Evolutionary conservation across 2,329 filamentous ascomycete genomes (phyloP).

Genomic region (Alternaria novae-zelandiae): DNA sequence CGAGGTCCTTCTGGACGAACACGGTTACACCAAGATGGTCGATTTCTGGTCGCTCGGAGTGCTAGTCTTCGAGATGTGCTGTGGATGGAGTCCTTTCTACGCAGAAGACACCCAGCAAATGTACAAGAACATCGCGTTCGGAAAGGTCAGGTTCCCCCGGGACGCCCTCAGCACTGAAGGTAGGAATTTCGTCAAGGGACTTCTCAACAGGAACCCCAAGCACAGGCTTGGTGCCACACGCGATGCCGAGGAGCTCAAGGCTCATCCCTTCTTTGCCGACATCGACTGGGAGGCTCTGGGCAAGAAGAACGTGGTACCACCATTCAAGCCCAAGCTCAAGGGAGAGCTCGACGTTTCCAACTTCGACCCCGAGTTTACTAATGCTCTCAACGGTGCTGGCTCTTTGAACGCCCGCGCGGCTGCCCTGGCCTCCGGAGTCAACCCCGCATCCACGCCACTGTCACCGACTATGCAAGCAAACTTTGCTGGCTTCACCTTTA

Average conservation of each 20-base stretch:
- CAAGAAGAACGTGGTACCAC: slow-evolving; percentile 91
- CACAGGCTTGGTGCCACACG: slow-evolving; percentile 89
- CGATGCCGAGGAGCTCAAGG: slow-evolving; percentile 93
- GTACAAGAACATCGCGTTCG: slow-evolving; percentile 99
- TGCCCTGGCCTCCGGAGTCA: slow-evolving; percentile 78
- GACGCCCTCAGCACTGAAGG: slow-evolving; percentile 95
- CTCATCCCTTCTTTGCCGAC: slow-evolving; percentile 91
- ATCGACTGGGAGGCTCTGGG: slow-evolving; percentile 88
- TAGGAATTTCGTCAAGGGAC: slow-evolving; percentile 95
- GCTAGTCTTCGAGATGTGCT: slow-evolving; percentile 99
- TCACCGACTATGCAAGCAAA: slow-evolving; percentile 97
- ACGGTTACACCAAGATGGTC: slow-evolving; percentile 99
- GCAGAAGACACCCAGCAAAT: slow-evolving; percentile 99
- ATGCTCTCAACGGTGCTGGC: slow-evolving; percentile 81
- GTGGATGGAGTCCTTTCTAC: slow-evolving; percentile 98
- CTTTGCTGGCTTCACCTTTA: slow-evolving; percentile 97
- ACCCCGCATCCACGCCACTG: slow-evolving; percentile 87
- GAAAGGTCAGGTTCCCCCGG: slow-evolving; percentile 94
- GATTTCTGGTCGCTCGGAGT: slow-evolving; percentile 99
- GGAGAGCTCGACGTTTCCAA: slow-evolving; percentile 96
- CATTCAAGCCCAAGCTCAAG: slow-evolving; percentile 97
- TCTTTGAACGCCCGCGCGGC: slow-evolving; percentile 92
- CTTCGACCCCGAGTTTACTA: slow-evolving; percentile 98
- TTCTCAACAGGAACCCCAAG: slow-evolving; percentile 95
- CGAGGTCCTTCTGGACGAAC: slow-evolving; percentile 92